Percentiles rank a stretch among this genome's conserved stretches.
Conservation (phyloP, 768 basidiomycete species). For the Panaeolus papilionaceus region DNA sequence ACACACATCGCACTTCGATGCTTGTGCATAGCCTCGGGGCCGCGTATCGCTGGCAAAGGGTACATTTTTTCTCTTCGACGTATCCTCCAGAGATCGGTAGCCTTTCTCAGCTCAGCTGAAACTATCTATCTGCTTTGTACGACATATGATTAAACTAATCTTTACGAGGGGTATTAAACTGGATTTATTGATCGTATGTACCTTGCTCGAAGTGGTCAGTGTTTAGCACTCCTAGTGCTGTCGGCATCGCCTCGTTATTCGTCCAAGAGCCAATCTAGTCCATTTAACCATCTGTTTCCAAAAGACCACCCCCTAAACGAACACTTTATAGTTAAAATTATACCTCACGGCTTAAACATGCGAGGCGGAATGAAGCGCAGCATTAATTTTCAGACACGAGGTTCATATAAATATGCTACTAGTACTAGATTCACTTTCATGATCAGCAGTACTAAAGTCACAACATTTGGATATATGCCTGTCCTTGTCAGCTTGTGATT, state of each 20-base stretch:
- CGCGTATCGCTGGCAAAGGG: slow-evolving; percentile 1
- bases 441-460: not conserved
- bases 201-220: not conserved
- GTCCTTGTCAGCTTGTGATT: not conserved
- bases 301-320: not conserved
- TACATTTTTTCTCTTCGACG: not conserved
- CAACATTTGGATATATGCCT: not conserved
- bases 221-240: not conserved
- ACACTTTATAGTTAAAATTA: not conserved
- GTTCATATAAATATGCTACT: not conserved
- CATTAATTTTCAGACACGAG: not conserved
- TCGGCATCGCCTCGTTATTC: not conserved
- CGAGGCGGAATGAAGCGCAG: slow-evolving; percentile 6
- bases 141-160: not conserved
- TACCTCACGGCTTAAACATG: slow-evolving; percentile 3
- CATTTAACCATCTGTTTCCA: not conserved
- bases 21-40: not conserved
- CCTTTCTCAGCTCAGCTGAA: too few relatives aligned
- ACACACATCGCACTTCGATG: not conserved
- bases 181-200: not conserved
- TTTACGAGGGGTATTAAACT: not conserved
- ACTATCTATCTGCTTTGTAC: too few relatives aligned
- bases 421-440: slow-evolving; percentile 5
- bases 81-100: not conserved
- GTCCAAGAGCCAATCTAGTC: not conserved